A percentile compares a stretch with the other conserved stretches of the same genome.
phyloP scores from a whole-genome alignment of 2,329 filamentous ascomycete genomes.

The Diaporthe citriasiana region DNA sequence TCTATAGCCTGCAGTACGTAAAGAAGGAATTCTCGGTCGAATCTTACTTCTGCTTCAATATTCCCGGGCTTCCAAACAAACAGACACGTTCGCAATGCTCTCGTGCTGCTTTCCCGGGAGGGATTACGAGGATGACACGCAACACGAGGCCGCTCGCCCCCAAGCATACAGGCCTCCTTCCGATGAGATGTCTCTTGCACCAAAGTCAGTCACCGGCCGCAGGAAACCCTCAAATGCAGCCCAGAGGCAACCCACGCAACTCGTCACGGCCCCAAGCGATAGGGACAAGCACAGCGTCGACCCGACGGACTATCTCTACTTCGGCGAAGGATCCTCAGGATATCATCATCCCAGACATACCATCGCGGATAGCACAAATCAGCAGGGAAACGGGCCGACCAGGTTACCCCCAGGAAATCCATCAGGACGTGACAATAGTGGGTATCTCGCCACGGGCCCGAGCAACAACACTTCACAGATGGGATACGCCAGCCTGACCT shows the following conservation, averaged over 20 bases:
- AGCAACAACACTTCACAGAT: constrained; percentile 30
- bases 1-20: background rate
- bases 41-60: background rate
- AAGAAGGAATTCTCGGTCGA: too few relatives aligned
- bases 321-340: constrained; percentile 50
- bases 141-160: background rate
- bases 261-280: background rate
- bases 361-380: constrained; percentile 36
- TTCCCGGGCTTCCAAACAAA: background rate
- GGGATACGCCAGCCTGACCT: constrained; percentile 42
- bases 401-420: background rate
- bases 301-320: constrained; percentile 46
- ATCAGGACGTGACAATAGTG: constrained; percentile 42
- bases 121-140: background rate
- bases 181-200: constrained; percentile 15
- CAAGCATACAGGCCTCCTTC: background rate
- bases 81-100: background rate
- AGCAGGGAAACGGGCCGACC: background rate
- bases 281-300: background rate
- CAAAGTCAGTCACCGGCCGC: constrained; percentile 31
- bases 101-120: constrained; percentile 22
- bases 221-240: constrained; percentile 36
- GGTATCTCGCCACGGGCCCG: constrained; percentile 42
- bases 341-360: constrained; percentile 46
- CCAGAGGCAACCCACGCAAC: background rate